Conservation (phyloP, 331 rosid genomes). For the Dryas integrifolia region DNA sequence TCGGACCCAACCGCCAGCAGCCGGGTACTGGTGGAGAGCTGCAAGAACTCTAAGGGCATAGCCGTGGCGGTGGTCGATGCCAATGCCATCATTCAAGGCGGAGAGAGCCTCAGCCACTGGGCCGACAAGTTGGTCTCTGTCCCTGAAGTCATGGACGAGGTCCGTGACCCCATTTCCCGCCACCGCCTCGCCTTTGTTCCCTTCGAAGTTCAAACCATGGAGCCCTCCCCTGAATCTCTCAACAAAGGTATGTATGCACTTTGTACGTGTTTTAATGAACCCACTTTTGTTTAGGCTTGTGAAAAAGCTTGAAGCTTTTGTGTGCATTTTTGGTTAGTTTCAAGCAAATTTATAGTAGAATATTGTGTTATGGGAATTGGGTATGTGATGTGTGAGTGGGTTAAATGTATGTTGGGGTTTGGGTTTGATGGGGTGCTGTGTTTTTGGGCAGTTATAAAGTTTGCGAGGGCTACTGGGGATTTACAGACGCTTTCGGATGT, state of each 20-base stretch:
- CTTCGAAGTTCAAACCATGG: conserved; percentile 64
- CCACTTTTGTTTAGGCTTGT: background rate
- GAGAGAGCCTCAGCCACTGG: conserved; percentile 51
- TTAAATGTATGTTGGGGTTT: background rate
- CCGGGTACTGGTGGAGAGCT: conserved; percentile 47
- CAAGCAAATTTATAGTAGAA: no score
- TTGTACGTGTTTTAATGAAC: background rate
- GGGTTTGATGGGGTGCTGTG: background rate
- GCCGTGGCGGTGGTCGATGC: conserved; percentile 80
- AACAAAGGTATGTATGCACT: conserved; percentile 48
- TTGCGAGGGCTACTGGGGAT: conserved; percentile 92
- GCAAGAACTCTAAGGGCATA: conserved; percentile 59
- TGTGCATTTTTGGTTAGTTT: background rate
- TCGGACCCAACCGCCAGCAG: conserved; percentile 19
- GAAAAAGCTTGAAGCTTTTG: background rate
- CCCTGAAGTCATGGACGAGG: conserved; percentile 70
- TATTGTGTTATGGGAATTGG: background rate
- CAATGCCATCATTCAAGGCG: conserved; percentile 73
- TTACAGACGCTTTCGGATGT: conserved; percentile 86
- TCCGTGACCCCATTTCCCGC: conserved; percentile 90
- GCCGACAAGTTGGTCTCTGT: conserved; percentile 78
- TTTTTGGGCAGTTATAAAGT: conserved; percentile 56
- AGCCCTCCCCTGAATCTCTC: conserved; percentile 74
- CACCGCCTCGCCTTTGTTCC: conserved; percentile 82
- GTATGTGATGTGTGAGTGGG: background rate